Conservation (phyloP, 495 filamentous ascomycete species). For the Massariosphaeria phaeospora region DNA sequence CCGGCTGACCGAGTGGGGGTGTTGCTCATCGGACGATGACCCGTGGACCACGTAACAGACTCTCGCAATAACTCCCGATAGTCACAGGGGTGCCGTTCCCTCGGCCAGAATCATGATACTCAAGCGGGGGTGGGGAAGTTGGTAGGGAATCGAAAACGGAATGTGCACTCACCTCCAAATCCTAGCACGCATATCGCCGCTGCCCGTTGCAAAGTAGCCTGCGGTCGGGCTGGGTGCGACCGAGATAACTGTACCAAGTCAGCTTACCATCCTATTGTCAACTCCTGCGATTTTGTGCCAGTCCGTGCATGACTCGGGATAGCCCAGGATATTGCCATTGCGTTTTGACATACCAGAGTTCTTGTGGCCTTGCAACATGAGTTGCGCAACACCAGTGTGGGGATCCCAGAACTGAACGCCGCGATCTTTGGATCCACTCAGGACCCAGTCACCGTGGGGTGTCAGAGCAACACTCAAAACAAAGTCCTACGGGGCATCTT, state of each 20-base stretch:
- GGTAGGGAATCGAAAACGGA: too few species aligned
- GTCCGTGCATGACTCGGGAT: background rate
- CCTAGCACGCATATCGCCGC: conserved; percentile 43
- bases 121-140: too few species aligned
- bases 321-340: background rate
- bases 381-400: conserved; percentile 40
- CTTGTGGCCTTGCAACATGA: conserved; percentile 45
- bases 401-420: conserved; percentile 47
- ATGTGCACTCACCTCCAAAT: conserved; percentile 41
- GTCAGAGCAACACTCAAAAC: conserved; percentile 44
- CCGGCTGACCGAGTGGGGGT: too few species aligned
- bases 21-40: background rate
- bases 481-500: conserved; percentile 35
- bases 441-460: conserved; percentile 41
- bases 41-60: conserved; percentile 5
- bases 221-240: conserved; percentile 42
- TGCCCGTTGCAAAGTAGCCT: conserved; percentile 43
- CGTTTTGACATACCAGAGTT: conserved; percentile 37
- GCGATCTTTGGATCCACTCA: conserved; percentile 43
- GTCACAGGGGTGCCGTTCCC: too few species aligned
- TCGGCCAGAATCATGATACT: too few species aligned
- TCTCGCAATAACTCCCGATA: background rate
- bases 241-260: conserved; percentile 39
- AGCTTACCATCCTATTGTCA: too few species aligned
- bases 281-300: background rate